Evolutionary conservation across 1,284 basidiomycete species (phyloP).

Genomic region (Hemileia vastatrix): DNA sequence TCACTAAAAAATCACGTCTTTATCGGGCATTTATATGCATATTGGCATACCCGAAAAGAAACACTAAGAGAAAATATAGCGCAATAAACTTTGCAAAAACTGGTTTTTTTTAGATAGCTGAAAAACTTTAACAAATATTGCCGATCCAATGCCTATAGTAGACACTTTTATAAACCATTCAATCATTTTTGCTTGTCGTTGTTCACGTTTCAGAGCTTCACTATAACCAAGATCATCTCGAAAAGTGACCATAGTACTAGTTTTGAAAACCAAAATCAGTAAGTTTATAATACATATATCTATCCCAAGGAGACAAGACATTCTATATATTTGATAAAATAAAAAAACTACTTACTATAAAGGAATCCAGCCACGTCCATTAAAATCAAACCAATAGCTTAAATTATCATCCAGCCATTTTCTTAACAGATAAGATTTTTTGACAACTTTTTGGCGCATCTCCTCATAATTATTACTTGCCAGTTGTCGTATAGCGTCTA

Average conservation of each 20-base stretch:
- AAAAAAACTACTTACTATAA: constrained; percentile 24
- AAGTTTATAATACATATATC: not conserved
- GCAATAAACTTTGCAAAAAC: not conserved
- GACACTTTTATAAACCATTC: constrained; percentile 11
- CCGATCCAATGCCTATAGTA: constrained; percentile 6
- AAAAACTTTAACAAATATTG: not conserved
- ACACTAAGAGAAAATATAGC: no score
- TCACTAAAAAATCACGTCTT: no score
- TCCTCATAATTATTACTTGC: constrained; percentile 93
- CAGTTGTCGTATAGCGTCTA: constrained; percentile 77
- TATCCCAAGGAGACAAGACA: constrained; percentile 47
- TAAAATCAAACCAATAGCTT: constrained; percentile 17
- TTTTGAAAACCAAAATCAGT: not conserved
- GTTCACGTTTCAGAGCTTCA: constrained; percentile 13
- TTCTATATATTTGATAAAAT: constrained; percentile 73
- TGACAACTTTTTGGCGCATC: constrained; percentile 8
- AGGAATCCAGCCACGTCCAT: constrained; percentile 19
- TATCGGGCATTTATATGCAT: no score
- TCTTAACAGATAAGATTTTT: constrained; percentile 16
- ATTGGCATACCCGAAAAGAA: no score
- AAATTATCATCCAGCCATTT: constrained; percentile 13
- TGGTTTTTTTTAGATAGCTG: not conserved
- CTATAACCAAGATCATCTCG: constrained; percentile 18
- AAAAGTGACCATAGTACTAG: constrained; percentile 22
- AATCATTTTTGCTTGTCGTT: constrained; percentile 13